These are phyloP conservation scores for Cercospora beticola DNA, from an alignment of 2,329 filamentous ascomycete species.

Conservation along the genomic window DNA sequence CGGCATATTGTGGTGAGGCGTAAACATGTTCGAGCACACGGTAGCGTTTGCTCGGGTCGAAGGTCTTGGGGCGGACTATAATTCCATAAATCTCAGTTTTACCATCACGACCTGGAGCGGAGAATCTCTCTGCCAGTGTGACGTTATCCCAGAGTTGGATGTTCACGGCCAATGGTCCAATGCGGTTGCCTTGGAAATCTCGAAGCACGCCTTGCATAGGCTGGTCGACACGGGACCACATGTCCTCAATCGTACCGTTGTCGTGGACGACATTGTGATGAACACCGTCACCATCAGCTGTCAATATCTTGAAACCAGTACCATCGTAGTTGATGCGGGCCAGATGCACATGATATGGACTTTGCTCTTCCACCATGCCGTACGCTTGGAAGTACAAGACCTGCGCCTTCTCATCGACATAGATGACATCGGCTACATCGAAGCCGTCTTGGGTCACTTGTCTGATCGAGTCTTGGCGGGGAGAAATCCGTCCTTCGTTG, in stretches of 20 bases:
- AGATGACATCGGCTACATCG: conserved; percentile 2
- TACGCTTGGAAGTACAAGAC: background rate
- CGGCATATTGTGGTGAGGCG: background rate
- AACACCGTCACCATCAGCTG: background rate
- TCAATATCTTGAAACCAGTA: conserved; percentile 6
- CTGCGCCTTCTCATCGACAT: conserved; percentile 1
- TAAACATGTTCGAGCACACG: conserved; percentile 12
- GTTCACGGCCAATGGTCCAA: background rate
- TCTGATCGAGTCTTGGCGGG: background rate
- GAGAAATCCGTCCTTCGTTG: background rate
- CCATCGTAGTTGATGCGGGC: conserved; percentile 12
- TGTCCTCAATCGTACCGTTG: conserved; percentile 1
- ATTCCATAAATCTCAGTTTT: conserved; percentile 11
- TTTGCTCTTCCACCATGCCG: conserved; percentile 7
- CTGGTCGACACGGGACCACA: conserved; percentile 1
- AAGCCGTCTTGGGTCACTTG: conserved; percentile 5
- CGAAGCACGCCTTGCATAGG: conserved; percentile 8
- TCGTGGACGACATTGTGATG: background rate
- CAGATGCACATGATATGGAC: conserved; percentile 7
- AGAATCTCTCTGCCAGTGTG: conserved; percentile 8
- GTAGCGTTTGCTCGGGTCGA: conserved; percentile 4
- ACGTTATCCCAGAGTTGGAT: background rate
- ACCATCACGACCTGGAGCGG: conserved; percentile 9
- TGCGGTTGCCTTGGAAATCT: background rate
- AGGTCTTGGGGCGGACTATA: conserved; percentile 4